Evolutionary conservation across 164 flowering plant species (phyloP).

Genomic region (Stephania japonica): DNA sequence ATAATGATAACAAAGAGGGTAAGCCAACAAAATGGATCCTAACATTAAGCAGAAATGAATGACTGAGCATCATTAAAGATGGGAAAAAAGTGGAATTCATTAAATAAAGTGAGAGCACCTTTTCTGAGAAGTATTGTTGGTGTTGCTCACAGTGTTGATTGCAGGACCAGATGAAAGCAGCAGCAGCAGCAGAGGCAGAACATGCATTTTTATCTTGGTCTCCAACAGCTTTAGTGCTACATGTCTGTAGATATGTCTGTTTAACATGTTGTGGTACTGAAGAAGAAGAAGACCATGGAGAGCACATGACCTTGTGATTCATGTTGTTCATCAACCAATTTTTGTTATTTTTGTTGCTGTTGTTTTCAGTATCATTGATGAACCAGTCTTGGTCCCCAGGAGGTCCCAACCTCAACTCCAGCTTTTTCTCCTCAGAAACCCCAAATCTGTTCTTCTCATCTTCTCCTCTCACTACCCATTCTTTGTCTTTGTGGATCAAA

Average conservation of each 20-base stretch:
- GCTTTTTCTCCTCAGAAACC: conserved; percentile 53
- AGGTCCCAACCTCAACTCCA: conserved; percentile 81
- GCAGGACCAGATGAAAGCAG: conserved; percentile 10
- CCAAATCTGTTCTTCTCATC: conserved; percentile 21
- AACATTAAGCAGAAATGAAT: background rate
- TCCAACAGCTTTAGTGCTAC: conserved; percentile 35
- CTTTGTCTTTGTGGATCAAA: conserved; percentile 45
- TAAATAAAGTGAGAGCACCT: conserved; percentile 42
- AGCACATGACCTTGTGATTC: conserved; percentile 10
- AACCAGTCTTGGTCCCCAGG: conserved; percentile 52
- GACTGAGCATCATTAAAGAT: background rate
- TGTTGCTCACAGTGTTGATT: conserved; percentile 52
- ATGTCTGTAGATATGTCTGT: conserved; percentile 32
- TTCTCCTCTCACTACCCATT: conserved; percentile 33
- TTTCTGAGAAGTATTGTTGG: conserved; percentile 61
- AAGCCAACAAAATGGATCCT: background rate
- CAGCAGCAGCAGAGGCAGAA: conserved; percentile 34
- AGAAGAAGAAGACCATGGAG: conserved; percentile 11
- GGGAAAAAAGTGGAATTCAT: background rate
- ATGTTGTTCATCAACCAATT: conserved; percentile 14
- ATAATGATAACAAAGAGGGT: background rate
- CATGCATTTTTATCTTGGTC: conserved; percentile 44
- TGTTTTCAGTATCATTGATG: conserved; percentile 1
- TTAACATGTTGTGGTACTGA: conserved; percentile 24
- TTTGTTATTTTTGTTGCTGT: conserved; percentile 8